Conservation (phyloP, 192 early-diverging fungal species). For the Backusella macrospora region DNA sequence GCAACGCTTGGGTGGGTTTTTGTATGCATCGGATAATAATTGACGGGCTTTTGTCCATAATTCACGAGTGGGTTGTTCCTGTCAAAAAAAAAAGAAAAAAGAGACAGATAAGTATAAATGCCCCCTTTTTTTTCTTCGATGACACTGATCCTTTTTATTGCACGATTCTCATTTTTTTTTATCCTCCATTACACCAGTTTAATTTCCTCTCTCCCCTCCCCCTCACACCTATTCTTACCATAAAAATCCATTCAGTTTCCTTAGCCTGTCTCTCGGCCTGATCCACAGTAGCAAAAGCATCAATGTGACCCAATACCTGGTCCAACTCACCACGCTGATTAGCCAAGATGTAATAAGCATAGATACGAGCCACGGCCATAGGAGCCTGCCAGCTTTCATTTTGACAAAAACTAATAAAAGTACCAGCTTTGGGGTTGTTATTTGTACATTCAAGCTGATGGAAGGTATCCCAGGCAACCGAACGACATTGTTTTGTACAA, state of each 20-base stretch:
- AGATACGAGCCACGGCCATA: slow-evolving; percentile 52
- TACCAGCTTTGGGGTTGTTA: slow-evolving; percentile 45
- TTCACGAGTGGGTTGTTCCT: slow-evolving; percentile 42
- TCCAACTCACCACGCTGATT: slow-evolving; percentile 50
- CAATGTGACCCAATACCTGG: slow-evolving; percentile 45
- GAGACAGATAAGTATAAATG: too few relatives aligned
- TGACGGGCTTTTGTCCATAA: slow-evolving; percentile 48
- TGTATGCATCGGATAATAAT: slow-evolving; percentile 48
- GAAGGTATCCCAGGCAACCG: slow-evolving; percentile 51
- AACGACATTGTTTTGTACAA: slow-evolving; percentile 50
- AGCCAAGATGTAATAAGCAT: slow-evolving; percentile 49
- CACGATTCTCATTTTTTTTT: background rate
- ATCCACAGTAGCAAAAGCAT: slow-evolving; percentile 59
- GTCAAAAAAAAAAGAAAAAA: background rate
- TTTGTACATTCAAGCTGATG: slow-evolving; percentile 49
- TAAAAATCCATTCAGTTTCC: slow-evolving; percentile 60
- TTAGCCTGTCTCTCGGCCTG: slow-evolving; percentile 57
- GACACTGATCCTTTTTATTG: background rate
- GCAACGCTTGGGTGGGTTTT: slow-evolving; percentile 50
- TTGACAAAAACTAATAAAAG: slow-evolving; percentile 48
- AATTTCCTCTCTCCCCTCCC: too few relatives aligned
- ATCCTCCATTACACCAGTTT: background rate
- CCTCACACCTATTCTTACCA: slow-evolving; percentile 34
- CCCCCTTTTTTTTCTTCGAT: background rate
- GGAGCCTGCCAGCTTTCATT: slow-evolving; percentile 50